Evolutionary conservation across 2,329 filamentous ascomycete species (phyloP).

Genomic region (Pyrenochaeta sp.): DNA sequence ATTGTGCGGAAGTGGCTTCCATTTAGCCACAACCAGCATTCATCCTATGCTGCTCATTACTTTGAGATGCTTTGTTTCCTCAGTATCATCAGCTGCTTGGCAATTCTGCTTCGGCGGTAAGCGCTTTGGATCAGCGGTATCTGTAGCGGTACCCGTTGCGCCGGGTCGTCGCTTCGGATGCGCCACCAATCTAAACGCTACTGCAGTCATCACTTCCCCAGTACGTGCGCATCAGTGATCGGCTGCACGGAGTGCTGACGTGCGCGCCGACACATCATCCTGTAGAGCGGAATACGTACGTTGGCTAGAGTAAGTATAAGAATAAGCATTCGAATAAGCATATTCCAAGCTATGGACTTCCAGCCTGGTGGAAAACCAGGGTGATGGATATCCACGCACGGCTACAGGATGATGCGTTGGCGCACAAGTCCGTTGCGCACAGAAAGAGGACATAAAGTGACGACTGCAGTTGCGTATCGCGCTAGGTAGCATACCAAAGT

Average conservation of each 20-base stretch:
- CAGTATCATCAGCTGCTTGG: slow-evolving; percentile 1
- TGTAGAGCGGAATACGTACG: not conserved
- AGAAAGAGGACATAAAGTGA: too few relatives aligned
- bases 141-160: not conserved
- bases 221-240: not conserved
- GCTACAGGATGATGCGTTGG: too few relatives aligned
- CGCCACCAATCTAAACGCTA: not conserved
- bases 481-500: too few relatives aligned
- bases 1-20: not conserved
- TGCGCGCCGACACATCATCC: not conserved
- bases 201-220: not conserved
- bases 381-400: too few relatives aligned
- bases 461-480: too few relatives aligned
- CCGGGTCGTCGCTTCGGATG: not conserved
- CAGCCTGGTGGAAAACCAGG: too few relatives aligned
- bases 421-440: too few relatives aligned
- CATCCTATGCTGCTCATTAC: not conserved
- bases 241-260: not conserved
- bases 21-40: not conserved
- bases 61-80: not conserved
- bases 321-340: too few relatives aligned
- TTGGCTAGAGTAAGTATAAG: not conserved
- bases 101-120: not conserved
- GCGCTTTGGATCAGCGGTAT: not conserved
- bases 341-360: too few relatives aligned